Evolutionary conservation across 2,329 filamentous ascomycete species (phyloP).

Genomic region (Curvularia sp.): DNA sequence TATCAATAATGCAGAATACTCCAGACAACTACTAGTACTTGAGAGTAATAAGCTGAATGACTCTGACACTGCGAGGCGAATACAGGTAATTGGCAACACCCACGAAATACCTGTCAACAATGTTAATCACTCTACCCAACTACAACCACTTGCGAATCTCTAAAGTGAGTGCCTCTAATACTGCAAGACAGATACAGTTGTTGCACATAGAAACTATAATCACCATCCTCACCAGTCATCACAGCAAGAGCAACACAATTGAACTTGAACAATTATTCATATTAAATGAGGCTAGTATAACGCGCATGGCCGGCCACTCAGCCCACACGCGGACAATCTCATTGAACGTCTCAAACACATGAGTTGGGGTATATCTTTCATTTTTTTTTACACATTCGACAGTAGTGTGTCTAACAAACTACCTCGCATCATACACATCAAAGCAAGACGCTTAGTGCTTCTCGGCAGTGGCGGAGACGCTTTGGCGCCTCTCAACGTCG

Average conservation of each 20-base stretch:
- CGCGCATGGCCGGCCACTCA: neutral
- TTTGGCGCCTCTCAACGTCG: conserved; percentile 41
- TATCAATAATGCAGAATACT: neutral
- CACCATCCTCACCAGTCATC: no score
- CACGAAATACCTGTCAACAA: neutral
- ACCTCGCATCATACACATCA: neutral
- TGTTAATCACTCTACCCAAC: no score
- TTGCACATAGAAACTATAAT: no score
- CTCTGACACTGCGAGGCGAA: no score
- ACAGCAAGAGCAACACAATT: no score
- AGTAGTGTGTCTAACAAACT: neutral
- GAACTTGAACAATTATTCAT: conserved; percentile 4
- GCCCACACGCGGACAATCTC: neutral
- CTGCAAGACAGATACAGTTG: no score
- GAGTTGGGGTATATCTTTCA: conserved; percentile 13
- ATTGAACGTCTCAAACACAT: conserved; percentile 2
- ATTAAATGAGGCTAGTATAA: conserved; percentile 9
- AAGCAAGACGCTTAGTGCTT: conserved; percentile 18
- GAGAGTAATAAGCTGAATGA: no score
- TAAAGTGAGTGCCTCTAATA: no score
- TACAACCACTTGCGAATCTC: no score
- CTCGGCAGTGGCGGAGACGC: conserved; percentile 24
- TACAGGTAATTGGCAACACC: neutral
- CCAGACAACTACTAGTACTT: neutral
- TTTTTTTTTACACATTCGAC: conserved; percentile 2